phyloP scores from a whole-genome alignment of 192 early-diverging fungal species.

The Gaertneriomyces semiglobifer region DNA sequence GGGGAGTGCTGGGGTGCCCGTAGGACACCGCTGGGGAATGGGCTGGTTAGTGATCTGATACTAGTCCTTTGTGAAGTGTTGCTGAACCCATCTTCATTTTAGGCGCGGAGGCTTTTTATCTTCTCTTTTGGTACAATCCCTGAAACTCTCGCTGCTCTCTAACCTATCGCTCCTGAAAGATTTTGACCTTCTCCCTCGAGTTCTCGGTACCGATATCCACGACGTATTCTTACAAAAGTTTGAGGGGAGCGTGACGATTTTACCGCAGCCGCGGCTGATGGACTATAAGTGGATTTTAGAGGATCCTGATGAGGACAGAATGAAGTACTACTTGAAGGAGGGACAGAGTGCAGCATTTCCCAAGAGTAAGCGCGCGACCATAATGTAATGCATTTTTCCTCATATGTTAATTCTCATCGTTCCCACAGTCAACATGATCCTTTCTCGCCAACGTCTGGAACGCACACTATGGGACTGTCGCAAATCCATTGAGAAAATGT shows the following conservation, averaged over 20 bases:
- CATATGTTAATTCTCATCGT: too few relatives aligned
- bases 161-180: constrained; percentile 80
- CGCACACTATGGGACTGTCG: too few relatives aligned
- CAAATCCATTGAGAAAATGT: too few relatives aligned
- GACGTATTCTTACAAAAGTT: constrained; percentile 85
- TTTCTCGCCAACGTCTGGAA: too few relatives aligned
- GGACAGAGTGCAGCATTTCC: constrained; percentile 71
- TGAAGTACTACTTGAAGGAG: constrained; percentile 54
- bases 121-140: constrained; percentile 70
- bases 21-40: constrained; percentile 62
- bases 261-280: constrained; percentile 55
- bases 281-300: constrained; percentile 64
- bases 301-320: constrained; percentile 59
- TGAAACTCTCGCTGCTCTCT: constrained; percentile 83
- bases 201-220: constrained; percentile 76
- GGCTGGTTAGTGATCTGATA: constrained; percentile 52
- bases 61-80: neutral
- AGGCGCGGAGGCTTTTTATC: constrained; percentile 84
- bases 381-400: too few relatives aligned
- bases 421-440: too few relatives aligned
- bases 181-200: constrained; percentile 69
- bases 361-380: constrained; percentile 28
- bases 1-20: constrained; percentile 73
- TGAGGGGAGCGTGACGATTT: constrained; percentile 83
- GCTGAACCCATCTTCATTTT: neutral